Conservation (phyloP, 208 protist genomes). For the Leishmania martiniquensis region DNA sequence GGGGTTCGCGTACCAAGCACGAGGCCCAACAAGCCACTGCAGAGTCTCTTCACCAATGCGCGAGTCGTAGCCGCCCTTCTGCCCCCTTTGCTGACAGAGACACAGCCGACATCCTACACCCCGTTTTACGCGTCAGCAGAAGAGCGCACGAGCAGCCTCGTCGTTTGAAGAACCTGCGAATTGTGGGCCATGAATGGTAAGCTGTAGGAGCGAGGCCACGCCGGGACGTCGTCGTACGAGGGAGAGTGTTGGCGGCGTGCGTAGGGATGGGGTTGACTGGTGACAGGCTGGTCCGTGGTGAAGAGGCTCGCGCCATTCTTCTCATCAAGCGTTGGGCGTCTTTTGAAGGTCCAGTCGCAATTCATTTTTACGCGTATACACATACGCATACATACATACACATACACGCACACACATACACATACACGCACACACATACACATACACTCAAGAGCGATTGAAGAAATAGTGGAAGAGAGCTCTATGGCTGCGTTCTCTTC, state of each 20-base stretch:
- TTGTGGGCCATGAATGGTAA: not conserved
- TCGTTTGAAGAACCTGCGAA: not conserved
- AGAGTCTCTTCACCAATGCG: not conserved
- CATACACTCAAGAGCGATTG: not conserved
- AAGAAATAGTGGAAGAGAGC: not conserved
- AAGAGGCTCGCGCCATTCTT: too few species aligned
- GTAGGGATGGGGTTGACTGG: not conserved
- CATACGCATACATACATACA: too few species aligned
- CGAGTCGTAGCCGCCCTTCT: not conserved
- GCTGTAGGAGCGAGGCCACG: not conserved
- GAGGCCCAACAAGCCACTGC: not conserved
- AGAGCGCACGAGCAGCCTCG: not conserved
- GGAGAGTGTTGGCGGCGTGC: not conserved
- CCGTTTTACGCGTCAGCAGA: not conserved
- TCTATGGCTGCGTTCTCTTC: not conserved
- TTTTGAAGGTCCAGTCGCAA: not conserved
- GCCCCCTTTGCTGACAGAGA: not conserved
- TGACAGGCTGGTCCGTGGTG: not conserved
- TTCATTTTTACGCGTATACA: too few species aligned
- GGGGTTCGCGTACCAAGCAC: not conserved
- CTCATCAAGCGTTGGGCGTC: too few species aligned
- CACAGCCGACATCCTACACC: not conserved
- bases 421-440: too few species aligned
- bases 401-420: too few species aligned
- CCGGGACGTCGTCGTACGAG: not conserved